Conservation (phyloP, 768 basidiomycete genomes). For the Phaeolepiota aurea region DNA sequence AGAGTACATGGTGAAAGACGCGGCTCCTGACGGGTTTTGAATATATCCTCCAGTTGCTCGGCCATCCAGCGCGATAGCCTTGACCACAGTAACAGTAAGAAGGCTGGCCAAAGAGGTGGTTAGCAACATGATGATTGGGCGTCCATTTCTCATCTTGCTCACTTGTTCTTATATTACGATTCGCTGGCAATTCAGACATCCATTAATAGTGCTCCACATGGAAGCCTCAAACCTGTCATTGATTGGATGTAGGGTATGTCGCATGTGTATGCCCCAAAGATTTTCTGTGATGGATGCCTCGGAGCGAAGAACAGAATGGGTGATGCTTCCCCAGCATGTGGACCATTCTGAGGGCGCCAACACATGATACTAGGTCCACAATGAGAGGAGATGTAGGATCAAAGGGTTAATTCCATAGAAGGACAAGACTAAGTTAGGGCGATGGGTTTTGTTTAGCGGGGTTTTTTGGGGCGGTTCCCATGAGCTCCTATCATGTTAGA, state of each 20-base stretch:
- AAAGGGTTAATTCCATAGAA: too few relatives aligned
- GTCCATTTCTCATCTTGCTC: background rate
- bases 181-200: background rate
- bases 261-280: background rate
- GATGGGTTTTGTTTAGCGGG: too few relatives aligned
- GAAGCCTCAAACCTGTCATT: too few relatives aligned
- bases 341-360: background rate
- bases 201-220: too few relatives aligned
- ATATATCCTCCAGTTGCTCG: constrained; percentile 43
- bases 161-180: background rate
- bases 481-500: too few relatives aligned
- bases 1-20: constrained; percentile 51
- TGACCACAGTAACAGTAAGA: constrained; percentile 10
- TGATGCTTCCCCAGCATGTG: background rate
- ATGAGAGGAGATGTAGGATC: too few relatives aligned
- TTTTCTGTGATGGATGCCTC: too few relatives aligned
- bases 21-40: constrained; percentile 40
- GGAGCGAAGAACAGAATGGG: background rate
- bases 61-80: constrained; percentile 17
- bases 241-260: too few relatives aligned
- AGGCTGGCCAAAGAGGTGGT: constrained; percentile 13
- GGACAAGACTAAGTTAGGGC: too few relatives aligned
- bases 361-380: too few relatives aligned
- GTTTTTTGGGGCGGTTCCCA: too few relatives aligned
- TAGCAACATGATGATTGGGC: constrained; percentile 10